Percentiles rank a stretch among this genome's conserved stretches.
Conservation (phyloP, 768 basidiomycete genomes). For the Fistulinella prunicolor region DNA sequence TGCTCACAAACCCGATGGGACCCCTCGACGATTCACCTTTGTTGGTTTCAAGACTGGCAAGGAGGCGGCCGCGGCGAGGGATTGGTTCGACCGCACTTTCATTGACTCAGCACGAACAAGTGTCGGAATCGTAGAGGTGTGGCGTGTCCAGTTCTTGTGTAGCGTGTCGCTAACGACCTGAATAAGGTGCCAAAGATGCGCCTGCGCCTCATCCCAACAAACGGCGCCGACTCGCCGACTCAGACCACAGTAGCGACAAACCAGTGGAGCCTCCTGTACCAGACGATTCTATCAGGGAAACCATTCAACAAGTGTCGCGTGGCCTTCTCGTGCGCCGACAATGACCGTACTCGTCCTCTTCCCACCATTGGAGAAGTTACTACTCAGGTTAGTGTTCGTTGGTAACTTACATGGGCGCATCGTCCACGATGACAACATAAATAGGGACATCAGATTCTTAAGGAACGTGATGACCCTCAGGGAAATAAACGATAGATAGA, state of each 20-base stretch:
- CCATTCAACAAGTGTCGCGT: constrained; percentile 78
- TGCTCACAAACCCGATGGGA: constrained; percentile 71
- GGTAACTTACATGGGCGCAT: not conserved
- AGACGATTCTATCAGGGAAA: constrained; percentile 38
- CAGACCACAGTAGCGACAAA: constrained; percentile 31
- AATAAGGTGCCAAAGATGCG: constrained; percentile 65
- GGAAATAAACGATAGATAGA: constrained; percentile 59
- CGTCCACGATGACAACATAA: constrained; percentile 38
- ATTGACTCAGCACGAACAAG: constrained; percentile 75
- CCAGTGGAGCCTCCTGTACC: constrained; percentile 3
- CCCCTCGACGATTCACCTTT: constrained; percentile 86
- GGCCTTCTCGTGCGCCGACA: constrained; percentile 79
- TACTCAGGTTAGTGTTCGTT: constrained; percentile 60
- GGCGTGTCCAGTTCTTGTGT: not conserved
- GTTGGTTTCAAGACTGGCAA: constrained; percentile 81
- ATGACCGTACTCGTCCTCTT: constrained; percentile 68
- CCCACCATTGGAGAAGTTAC: constrained; percentile 59
- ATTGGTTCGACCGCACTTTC: constrained; percentile 85
- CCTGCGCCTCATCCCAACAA: constrained; percentile 69
- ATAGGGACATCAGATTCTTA: constrained; percentile 51
- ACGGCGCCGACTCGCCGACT: constrained; percentile 64
- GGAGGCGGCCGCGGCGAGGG: constrained; percentile 70
- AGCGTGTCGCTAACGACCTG: not conserved
- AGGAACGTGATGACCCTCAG: constrained; percentile 30
- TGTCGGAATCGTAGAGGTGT: constrained; percentile 75